phyloP scores from a whole-genome alignment of 108 stramenopile genomes.

The Conticribra weissflogii region DNA sequence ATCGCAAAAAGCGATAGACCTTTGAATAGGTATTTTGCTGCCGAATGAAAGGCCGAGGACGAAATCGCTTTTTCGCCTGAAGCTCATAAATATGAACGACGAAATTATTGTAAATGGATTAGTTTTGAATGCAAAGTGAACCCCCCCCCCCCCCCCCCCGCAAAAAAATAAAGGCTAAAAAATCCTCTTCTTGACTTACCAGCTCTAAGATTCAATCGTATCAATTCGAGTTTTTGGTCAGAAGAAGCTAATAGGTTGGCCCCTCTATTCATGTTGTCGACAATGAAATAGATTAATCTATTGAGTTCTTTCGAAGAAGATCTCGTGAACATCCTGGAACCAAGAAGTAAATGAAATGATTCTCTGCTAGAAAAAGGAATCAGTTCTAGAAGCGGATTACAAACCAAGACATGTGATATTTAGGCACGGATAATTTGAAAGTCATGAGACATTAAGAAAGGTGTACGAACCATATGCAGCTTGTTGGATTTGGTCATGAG shows the following conservation, averaged over 20 bases:
- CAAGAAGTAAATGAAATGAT: constrained; percentile 59
- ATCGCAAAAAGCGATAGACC: constrained; percentile 55
- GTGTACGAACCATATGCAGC: constrained; percentile 43
- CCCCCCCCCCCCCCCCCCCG: too few species aligned
- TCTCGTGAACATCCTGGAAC: constrained; percentile 46
- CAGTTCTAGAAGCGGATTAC: constrained; percentile 4
- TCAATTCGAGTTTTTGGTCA: constrained; percentile 36
- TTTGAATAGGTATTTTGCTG: constrained; percentile 47
- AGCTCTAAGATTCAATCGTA: constrained; percentile 53
- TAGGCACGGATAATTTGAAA: neutral
- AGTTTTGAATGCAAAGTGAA: too few species aligned
- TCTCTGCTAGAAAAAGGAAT: constrained; percentile 41
- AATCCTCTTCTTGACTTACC: neutral
- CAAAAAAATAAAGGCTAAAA: neutral
- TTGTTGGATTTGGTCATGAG: constrained; percentile 68
- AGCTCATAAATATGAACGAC: neutral
- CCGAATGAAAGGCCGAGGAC: constrained; percentile 51
- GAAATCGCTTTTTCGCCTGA: constrained; percentile 48
- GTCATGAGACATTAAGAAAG: neutral
- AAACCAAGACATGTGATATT: neutral
- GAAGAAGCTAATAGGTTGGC: constrained; percentile 25
- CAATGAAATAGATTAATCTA: constrained; percentile 43
- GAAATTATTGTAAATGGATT: neutral
- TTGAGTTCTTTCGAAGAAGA: constrained; percentile 41
- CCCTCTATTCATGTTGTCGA: constrained; percentile 54